Evolutionary conservation across 108 stramenopile species (phyloP).

Genomic region (Discostella pseudostelligera): DNA sequence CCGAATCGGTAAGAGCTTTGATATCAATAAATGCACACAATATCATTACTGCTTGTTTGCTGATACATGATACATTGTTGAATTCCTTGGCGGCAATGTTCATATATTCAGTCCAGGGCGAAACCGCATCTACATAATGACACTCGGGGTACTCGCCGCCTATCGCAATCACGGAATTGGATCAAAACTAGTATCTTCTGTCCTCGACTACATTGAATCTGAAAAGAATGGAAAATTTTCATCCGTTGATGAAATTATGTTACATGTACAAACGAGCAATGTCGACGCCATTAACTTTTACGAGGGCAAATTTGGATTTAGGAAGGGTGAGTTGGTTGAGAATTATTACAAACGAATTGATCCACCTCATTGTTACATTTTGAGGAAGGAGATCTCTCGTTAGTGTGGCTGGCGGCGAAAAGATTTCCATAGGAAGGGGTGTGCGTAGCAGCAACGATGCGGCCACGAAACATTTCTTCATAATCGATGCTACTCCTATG

Average conservation of each 20-base stretch:
- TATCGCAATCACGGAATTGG: conserved; percentile 92
- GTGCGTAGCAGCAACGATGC: no score
- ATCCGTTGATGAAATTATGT: conserved; percentile 76
- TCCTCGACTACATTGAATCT: conserved; percentile 65
- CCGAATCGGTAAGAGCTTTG: conserved; percentile 21
- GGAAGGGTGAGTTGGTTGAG: conserved; percentile 84
- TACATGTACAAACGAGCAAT: conserved; percentile 96
- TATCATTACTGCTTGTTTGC: no score
- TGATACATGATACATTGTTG: no score
- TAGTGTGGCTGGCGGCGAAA: not conserved
- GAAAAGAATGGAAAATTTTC: conserved; percentile 47
- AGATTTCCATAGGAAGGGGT: not conserved
- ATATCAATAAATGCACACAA: no score
- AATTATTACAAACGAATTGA: conserved; percentile 98
- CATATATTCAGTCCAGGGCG: conserved; percentile 21
- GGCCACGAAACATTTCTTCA: not conserved
- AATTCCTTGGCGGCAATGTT: no score
- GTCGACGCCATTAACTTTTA: conserved; percentile 93
- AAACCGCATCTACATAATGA: conserved; percentile 93
- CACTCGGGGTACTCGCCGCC: conserved; percentile 91
- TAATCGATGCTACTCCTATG: not conserved
- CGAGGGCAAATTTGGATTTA: conserved; percentile 82
- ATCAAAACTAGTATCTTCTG: conserved; percentile 78
- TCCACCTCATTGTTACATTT: conserved; percentile 93
- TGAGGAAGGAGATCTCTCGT: conserved; percentile 65